Conservation (phyloP, 345 rosid species). For the Firmiana major region DNA sequence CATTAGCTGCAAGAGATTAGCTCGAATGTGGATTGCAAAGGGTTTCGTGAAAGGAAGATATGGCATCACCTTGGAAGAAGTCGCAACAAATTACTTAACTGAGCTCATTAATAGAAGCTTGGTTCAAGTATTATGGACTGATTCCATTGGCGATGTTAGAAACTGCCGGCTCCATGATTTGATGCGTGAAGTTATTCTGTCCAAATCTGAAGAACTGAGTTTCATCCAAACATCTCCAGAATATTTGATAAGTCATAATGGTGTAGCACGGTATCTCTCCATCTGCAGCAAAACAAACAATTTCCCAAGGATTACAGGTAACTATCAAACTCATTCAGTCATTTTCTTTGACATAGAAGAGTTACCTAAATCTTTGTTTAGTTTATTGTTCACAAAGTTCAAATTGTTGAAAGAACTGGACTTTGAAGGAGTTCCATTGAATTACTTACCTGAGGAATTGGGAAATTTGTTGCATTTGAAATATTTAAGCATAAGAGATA, state of each 20-base stretch:
- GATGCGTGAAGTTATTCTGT: not conserved
- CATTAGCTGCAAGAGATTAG: too few species aligned
- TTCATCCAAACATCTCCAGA: not conserved
- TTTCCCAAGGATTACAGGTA: not conserved
- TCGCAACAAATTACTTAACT: not conserved
- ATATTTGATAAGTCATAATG: not conserved
- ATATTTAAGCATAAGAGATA: slow-evolving; percentile 20
- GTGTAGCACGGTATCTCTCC: not conserved
- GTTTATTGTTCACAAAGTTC: not conserved
- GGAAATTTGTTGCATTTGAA: slow-evolving; percentile 14
- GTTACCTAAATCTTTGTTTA: not conserved
- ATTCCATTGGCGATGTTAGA: not conserved
- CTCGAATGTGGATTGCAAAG: too few species aligned
- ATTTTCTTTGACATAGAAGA: slow-evolving; percentile 3
- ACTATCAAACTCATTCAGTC: slow-evolving; percentile 9
- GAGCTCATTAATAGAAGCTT: not conserved
- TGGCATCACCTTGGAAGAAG: not conserved
- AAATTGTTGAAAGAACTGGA: slow-evolving; percentile 22
- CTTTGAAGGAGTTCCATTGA: slow-evolving; percentile 18
- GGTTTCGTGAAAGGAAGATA: too few species aligned
- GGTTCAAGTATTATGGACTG: not conserved
- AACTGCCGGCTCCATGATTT: not conserved
- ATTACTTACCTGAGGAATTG: slow-evolving; percentile 12
- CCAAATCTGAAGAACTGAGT: not conserved
- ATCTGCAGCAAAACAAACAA: not conserved